Conservation (phyloP, 179 eudicot species). For the Amaranthus tricolor region DNA sequence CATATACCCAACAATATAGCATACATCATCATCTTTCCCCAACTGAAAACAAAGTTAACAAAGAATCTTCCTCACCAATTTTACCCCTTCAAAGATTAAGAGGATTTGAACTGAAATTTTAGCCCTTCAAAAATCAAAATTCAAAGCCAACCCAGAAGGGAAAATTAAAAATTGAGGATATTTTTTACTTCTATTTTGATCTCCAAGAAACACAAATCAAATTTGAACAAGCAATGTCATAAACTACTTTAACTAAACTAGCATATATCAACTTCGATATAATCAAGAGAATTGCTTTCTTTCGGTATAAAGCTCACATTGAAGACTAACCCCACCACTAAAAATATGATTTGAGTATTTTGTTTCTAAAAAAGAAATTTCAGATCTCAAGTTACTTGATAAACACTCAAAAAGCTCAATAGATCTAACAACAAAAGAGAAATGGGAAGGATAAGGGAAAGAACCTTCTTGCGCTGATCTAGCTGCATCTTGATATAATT, state of each 20-base stretch:
- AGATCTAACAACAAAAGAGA: background rate
- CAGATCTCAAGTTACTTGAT: slow-evolving; percentile 33
- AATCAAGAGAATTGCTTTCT: background rate
- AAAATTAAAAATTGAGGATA: slow-evolving; percentile 17
- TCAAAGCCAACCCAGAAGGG: background rate
- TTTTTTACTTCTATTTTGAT: background rate
- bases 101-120: background rate
- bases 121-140: background rate
- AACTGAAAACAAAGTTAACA: background rate
- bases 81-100: background rate
- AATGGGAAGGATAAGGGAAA: background rate
- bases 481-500: slow-evolving; percentile 18
- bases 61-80: background rate
- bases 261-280: background rate
- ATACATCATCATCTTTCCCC: slow-evolving; percentile 10
- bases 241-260: background rate
- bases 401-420: slow-evolving; percentile 15
- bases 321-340: background rate
- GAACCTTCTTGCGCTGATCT: slow-evolving; percentile 76
- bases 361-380: background rate
- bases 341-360: background rate
- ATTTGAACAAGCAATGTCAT: background rate
- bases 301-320: background rate
- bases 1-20: slow-evolving; percentile 12
- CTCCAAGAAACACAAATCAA: slow-evolving; percentile 4